A percentile compares a stretch with the other conserved stretches of the same genome.
Conservation (phyloP, 2,329 filamentous ascomycete genomes). For the Pseudogymnoascus sp. region DNA sequence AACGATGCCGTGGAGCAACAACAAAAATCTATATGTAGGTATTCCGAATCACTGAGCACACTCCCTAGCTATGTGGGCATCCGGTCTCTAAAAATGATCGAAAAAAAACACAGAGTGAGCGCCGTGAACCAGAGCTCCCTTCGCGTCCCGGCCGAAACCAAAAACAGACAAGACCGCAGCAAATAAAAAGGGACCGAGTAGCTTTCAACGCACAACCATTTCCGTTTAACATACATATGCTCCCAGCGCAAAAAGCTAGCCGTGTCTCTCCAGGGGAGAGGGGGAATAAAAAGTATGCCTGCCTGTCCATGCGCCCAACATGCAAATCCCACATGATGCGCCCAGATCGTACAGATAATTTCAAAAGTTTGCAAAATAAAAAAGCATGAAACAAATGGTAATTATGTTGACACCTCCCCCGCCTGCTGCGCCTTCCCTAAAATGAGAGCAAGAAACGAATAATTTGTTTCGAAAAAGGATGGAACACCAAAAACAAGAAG, state of each 20-base stretch:
- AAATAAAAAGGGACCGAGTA: neutral
- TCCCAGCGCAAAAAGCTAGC: neutral
- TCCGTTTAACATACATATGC: conserved; percentile 6
- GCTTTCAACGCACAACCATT: neutral
- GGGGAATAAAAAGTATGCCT: conserved; percentile 1
- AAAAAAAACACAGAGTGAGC: neutral
- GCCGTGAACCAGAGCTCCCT: neutral
- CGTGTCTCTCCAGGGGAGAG: neutral
- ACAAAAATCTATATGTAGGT: conserved; percentile 4
- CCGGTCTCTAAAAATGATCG: conserved; percentile 1
- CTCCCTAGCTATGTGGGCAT: conserved; percentile 5
- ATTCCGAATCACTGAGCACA: conserved; percentile 7
- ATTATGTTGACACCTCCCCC: neutral
- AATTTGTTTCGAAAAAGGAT: neutral
- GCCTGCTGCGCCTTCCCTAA: neutral
- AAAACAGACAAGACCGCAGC: neutral
- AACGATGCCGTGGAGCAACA: neutral
- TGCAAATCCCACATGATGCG: conserved; percentile 3
- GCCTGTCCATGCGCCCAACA: conserved; percentile 6
- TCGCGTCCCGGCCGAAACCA: neutral
- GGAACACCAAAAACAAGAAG: conserved; percentile 4
- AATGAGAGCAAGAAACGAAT: neutral
- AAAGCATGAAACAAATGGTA: neutral
- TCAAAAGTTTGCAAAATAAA: neutral
- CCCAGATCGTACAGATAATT: conserved; percentile 5